Base-by-base conservation (phyloP, 2,329 filamentous ascomycete species). In the Pseudocercospora cruenta region DNA sequence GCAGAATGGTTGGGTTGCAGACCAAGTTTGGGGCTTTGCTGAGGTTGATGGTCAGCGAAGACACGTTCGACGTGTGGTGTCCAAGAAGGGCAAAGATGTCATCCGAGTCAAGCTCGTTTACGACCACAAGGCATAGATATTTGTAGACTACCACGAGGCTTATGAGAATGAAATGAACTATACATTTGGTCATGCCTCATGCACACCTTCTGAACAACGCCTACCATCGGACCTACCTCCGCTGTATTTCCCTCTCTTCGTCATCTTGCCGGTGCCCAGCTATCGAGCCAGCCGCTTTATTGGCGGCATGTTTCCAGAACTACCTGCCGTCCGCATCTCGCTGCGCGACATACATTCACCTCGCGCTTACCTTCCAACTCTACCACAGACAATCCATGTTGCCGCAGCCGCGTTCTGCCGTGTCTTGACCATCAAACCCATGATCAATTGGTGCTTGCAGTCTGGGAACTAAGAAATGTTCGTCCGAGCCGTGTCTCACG, bases 21-120 rank as follows among this genome's bases (percentile, higher is more conserved):
- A 82, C 68, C 86, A 88, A 80, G 69, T 83, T 21, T 84, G 82
- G 81, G 82, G 82, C 0, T 84, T 84, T 69, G 76, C 78, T 6
- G 74, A 76, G 45, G 70, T 83, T 45, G 75, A 82, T 47, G 81
- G 78, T 8, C 69, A 77, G 71, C 77, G 81, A 47, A 76, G 77
- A 62, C 77, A 81, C 60, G 77, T 82, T 10, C 69, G 76, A 49
- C 70, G 70, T 43, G 69, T 77, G 22, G 73, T 80, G 24, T 74
- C 80, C 14, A 77, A 58, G 45, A 82, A 82, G 73, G 77, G 78
- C 4, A 72, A 74, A 31, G 70, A 80, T 69, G 73, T 75, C n/a
- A 67, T 79, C 64, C 76, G 77, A 69, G 74, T 80, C 54, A 78
- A 74, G 62, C 66, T 83, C 67, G 77, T 83, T 8, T 84, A 83